Percentiles rank a stretch among this genome's conserved stretches.
These are phyloP conservation scores for Zymoseptoria pseudotritici DNA, from an alignment of 2,329 filamentous ascomycete species.

Conservation along the genomic window DNA sequence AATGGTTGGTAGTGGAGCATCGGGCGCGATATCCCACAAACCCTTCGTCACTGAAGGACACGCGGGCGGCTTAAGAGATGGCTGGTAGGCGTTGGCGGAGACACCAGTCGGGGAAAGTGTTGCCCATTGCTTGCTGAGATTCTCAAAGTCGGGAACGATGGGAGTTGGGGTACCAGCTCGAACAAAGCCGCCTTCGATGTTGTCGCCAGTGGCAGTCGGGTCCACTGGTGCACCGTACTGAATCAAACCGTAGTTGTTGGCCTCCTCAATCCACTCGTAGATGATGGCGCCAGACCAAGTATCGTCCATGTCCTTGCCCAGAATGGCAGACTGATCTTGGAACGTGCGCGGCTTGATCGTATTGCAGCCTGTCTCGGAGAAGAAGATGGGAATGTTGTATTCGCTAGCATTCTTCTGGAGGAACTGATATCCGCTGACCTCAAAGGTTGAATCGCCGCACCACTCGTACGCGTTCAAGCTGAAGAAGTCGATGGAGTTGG, in stretches of 20 bases:
- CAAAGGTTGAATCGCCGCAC: slow-evolving; percentile 18
- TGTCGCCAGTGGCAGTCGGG: slow-evolving; percentile 30
- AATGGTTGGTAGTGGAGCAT: slow-evolving; percentile 61
- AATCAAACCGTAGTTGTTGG: slow-evolving; percentile 73
- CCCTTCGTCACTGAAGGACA: slow-evolving; percentile 64
- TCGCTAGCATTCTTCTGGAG: slow-evolving; percentile 60
- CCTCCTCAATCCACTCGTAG: slow-evolving; percentile 85
- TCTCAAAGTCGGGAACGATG: slow-evolving; percentile 67
- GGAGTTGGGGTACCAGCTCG: slow-evolving; percentile 67
- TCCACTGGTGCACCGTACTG: slow-evolving; percentile 60
- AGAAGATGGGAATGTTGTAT: slow-evolving; percentile 80
- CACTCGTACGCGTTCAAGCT: slow-evolving; percentile 59
- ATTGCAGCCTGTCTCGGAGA: slow-evolving; percentile 85
- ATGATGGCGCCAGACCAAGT: slow-evolving; percentile 70
- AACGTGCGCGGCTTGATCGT: slow-evolving; percentile 54
- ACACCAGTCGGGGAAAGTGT: slow-evolving; percentile 64
- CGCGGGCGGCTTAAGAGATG: slow-evolving; percentile 52
- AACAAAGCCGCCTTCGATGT: slow-evolving; percentile 59
- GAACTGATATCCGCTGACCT: slow-evolving; percentile 58
- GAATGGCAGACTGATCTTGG: slow-evolving; percentile 67
- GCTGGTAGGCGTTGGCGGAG: slow-evolving; percentile 56
- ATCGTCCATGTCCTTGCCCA: slow-evolving; percentile 64
- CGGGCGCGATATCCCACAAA: slow-evolving; percentile 67
- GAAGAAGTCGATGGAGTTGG: slow-evolving; percentile 74
- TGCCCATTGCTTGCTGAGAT: slow-evolving; percentile 70